These are phyloP conservation scores for Rusavskia elegans DNA, from an alignment of 495 filamentous ascomycete genomes.

Conservation along the genomic window DNA sequence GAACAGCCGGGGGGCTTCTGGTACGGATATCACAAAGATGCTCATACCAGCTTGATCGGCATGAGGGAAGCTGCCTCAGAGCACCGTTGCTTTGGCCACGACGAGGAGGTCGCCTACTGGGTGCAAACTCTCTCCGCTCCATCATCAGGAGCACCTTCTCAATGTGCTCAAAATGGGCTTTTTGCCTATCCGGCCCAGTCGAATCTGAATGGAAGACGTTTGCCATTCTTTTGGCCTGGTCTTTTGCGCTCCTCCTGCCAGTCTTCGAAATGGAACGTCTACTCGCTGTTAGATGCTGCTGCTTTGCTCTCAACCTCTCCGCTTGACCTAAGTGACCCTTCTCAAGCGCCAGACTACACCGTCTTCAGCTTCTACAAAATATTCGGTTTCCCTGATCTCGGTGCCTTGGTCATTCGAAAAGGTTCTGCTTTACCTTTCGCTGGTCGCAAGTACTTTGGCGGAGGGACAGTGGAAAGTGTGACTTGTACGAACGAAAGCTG, in stretches of 20 bases:
- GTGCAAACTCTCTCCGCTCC: conserved; percentile 20
- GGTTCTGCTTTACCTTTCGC: conserved; percentile 44
- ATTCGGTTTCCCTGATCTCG: conserved; percentile 88
- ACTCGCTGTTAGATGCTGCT: conserved; percentile 82
- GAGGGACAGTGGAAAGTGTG: conserved; percentile 86
- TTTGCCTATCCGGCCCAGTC: conserved; percentile 87
- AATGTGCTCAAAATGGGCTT: conserved; percentile 24
- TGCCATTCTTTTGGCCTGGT: conserved; percentile 55
- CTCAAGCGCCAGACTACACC: conserved; percentile 65
- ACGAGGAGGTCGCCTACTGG: conserved; percentile 57
- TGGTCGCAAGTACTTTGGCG: conserved; percentile 69
- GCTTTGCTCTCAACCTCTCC: conserved; percentile 63
- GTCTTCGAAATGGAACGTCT: conserved; percentile 23
- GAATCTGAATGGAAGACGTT: conserved; percentile 76
- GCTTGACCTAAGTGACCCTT: conserved; percentile 48
- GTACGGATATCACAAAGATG: conserved; percentile 70
- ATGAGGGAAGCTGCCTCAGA: conserved; percentile 51
- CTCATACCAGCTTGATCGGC: conserved; percentile 81
- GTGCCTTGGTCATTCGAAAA: conserved; percentile 71
- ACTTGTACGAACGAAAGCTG: conserved; percentile 40
- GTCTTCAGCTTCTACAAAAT: conserved; percentile 93
- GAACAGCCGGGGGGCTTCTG: conserved; percentile 50
- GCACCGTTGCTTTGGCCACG: conserved; percentile 48
- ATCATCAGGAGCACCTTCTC: not conserved
- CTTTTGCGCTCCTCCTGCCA: conserved; percentile 25